Evolutionary conservation across 1,139 yeast genomes (phyloP).

Genomic region (Candida pseudoviswanathii): DNA sequence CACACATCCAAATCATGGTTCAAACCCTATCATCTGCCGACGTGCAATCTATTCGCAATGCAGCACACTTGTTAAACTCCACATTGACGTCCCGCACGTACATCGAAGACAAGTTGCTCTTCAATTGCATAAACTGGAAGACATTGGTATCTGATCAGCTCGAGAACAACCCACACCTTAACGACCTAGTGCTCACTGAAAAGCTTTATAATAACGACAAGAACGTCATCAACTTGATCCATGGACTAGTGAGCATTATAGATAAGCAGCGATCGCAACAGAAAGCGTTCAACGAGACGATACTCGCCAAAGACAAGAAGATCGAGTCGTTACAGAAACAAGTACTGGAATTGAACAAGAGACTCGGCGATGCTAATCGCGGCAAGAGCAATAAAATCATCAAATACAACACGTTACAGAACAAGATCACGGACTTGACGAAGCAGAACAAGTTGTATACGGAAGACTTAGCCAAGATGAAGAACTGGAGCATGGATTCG

Average conservation of each 20-base stretch:
- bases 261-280: slow-evolving; percentile 43
- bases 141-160: slow-evolving; percentile 27
- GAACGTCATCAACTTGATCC: slow-evolving; percentile 43
- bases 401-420: slow-evolving; percentile 23
- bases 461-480: slow-evolving; percentile 32
- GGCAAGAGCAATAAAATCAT: slow-evolving; percentile 20
- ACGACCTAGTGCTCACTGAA: slow-evolving; percentile 28
- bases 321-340: slow-evolving; percentile 29
- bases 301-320: slow-evolving; percentile 32
- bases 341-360: slow-evolving; percentile 24
- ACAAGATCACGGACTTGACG: slow-evolving; percentile 23
- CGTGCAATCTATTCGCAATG: slow-evolving; percentile 16
- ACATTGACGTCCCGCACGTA: slow-evolving; percentile 42
- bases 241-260: slow-evolving; percentile 40
- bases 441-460: slow-evolving; percentile 30
- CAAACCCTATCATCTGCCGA: slow-evolving; percentile 3
- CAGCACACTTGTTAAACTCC: slow-evolving; percentile 42
- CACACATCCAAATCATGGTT: not conserved
- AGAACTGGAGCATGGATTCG: slow-evolving; percentile 33
- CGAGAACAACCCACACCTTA: slow-evolving; percentile 16
- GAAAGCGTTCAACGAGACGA: slow-evolving; percentile 31
- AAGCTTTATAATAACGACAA: slow-evolving; percentile 45
- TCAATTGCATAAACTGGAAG: slow-evolving; percentile 39
- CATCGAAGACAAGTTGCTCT: slow-evolving; percentile 33
- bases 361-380: slow-evolving; percentile 20